Base-by-base conservation (phyloP, 768 basidiomycete genomes). In the Sistotremastrum niveocremeum region DNA sequence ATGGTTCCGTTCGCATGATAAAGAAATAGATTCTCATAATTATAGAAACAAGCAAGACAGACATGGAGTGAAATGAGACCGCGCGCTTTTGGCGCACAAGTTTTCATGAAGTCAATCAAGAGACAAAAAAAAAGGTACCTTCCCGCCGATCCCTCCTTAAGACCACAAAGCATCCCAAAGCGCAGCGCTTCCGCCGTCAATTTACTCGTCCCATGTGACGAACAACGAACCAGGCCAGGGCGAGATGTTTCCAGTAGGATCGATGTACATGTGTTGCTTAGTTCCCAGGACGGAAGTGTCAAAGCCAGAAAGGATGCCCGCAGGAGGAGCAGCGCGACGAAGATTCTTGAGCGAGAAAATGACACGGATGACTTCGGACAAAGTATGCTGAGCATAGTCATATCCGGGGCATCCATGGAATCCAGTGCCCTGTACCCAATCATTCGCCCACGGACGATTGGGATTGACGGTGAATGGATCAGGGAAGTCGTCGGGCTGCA, bases 311-410 rank as follows among this genome's bases (percentile, higher is more conserved):
- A 73, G 58, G 33, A 49, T 52, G 1, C 75, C 76, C 7, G 66
- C 57, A 41, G 61, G 53, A 1, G 72, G 73, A 9, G 65, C 59
- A 1, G 70, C 73, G 34, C 70, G 68, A 28, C 69, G 66, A 34
- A 75, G 48, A 51, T 71, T 71, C 51, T 65, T 63, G 29, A 62
- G 54, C 37, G 51, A 49, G 60, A 74, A 72, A 33, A 77, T 58
- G n/a, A 59, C 61, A 54, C 65, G 66, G 43, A 76, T 53, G 36
- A 69, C 65, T 50, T 73, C 70, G 4, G 66, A 58, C 31, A 70
- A 64, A 6, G 64, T 62, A 39, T 62, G 58, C 47, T 68, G 62
- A 2, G 62, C 57, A 46, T 63, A 65, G 4, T 57, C 53, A 4
- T 54, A 54, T 5, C 69, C 71, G 4, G 65, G 61, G 44, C 67